These are phyloP conservation scores for Tricholoma saponaceum DNA, from an alignment of 768 basidiomycete genomes.

Conservation along the genomic window DNA sequence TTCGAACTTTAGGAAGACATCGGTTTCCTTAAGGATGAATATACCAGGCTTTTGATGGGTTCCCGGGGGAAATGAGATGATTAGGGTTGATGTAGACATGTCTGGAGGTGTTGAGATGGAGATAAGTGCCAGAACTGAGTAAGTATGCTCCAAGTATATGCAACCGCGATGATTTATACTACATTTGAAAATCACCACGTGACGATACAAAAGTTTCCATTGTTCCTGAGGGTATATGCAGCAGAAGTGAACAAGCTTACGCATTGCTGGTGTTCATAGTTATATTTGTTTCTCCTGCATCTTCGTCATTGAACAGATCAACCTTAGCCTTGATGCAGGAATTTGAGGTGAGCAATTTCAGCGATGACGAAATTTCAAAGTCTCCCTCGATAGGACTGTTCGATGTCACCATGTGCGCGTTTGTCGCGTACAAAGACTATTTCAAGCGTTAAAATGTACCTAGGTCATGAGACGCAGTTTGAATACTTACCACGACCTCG, in stretches of 20 bases:
- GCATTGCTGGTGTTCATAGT: conserved; percentile 32
- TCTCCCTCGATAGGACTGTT: conserved; percentile 45
- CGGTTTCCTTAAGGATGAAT: no score
- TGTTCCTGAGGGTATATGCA: no score
- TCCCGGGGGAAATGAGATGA: no score
- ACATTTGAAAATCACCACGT: no score
- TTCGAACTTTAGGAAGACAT: no score
- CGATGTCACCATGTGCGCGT: conserved; percentile 26
- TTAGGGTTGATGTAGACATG: no score
- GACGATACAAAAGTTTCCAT: no score
- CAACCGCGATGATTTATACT: no score
- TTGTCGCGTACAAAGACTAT: conserved; percentile 27
- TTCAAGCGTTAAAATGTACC: not conserved
- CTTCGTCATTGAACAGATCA: conserved; percentile 29
- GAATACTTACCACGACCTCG: not conserved
- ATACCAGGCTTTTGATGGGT: no score
- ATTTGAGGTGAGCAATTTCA: conserved; percentile 37
- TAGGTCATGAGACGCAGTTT: not conserved
- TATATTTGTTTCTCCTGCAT: conserved; percentile 19
- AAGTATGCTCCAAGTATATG: no score
- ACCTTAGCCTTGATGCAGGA: conserved; percentile 35
- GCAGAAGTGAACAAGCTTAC: conserved; percentile 24
- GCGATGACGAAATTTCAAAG: conserved; percentile 32
- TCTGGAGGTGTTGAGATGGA: no score
- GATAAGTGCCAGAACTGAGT: no score